Evolutionary conservation across 2,329 filamentous ascomycete species (phyloP), one percentile per base, ranked within the genome.

Genomic region (Leptodontidium sp.): DNA sequence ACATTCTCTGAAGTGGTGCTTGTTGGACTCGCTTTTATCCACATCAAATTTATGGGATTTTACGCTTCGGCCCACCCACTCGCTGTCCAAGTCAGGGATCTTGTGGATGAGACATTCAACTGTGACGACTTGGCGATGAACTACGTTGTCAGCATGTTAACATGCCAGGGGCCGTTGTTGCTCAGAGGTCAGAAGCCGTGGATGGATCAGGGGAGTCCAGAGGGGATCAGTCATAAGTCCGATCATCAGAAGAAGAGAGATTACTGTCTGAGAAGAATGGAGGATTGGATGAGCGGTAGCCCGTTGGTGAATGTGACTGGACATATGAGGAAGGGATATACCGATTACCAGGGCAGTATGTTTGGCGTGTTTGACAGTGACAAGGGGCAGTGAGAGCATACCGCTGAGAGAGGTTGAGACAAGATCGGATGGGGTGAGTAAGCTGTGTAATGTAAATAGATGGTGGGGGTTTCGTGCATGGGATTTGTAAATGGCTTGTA

Each of bases 31-130:
- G 49, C 59, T 11, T 40, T 58, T 49, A 67, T 63, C 50, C 65
- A 67, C 7, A 62, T 57, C 24, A 61, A 61, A 38, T 67, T 59
- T 17, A 40, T 59, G 21, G 50, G 50, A 11, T 58, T 57, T 40
- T 58, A 45, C 24, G 24, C 58, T 17, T 47, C 40, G 7, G 58
- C 40, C 1, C 40, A 61, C 12, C n/a, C 40, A 24, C 40, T 50
- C 5, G 45, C 45, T 7, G 15, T 50, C 14, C 40, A 61, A 50
- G n/a, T 24, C n/a, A 6, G 40, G 12, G 26, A 61, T n/a, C n/a
- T 47, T 7, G 58, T 61, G 21, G 58, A 49, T 21, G 58, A 61
- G 8, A 61, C 40, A 0, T 61, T 61, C 58, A 61, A 49, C n/a
- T 61, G 40, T 29, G 58, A 61, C 4, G 40, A 61, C 24, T 21